A percentile compares a stretch with the other conserved stretches of the same genome.
Conservation (phyloP, 2,329 filamentous ascomycete genomes). For the Pyrenophora seminiperda region DNA sequence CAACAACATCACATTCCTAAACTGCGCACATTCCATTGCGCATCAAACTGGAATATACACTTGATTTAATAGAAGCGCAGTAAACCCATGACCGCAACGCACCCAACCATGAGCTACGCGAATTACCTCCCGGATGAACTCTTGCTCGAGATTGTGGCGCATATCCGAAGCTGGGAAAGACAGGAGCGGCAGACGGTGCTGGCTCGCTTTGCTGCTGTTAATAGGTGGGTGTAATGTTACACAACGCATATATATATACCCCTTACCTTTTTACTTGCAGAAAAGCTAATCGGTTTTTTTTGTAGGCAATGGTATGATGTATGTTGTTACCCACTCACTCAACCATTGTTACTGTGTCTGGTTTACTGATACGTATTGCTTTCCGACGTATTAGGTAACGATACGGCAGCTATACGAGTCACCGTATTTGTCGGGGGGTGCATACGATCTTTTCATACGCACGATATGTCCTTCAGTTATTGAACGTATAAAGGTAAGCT, state of each 20-base stretch:
- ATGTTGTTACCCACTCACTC: slow-evolving; percentile 1
- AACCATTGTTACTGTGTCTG: too few species aligned
- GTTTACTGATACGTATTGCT: neutral
- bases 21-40: too few species aligned
- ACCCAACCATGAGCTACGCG: slow-evolving; percentile 12
- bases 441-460: slow-evolving; percentile 60
- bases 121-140: slow-evolving; percentile 61
- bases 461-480: slow-evolving; percentile 61
- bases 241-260: too few species aligned
- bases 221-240: slow-evolving; percentile 23
- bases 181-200: slow-evolving; percentile 54
- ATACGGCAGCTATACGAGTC: slow-evolving; percentile 58
- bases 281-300: too few species aligned
- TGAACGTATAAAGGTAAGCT: slow-evolving; percentile 48
- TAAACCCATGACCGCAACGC: slow-evolving; percentile 5
- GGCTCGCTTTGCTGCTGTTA: slow-evolving; percentile 56
- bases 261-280: too few species aligned
- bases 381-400: slow-evolving; percentile 29
- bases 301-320: slow-evolving; percentile 61
- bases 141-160: slow-evolving; percentile 56
- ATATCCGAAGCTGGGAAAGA: slow-evolving; percentile 43
- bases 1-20: neutral
- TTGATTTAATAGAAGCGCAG: too few species aligned
- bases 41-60: too few species aligned
- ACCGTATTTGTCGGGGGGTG: slow-evolving; percentile 58